Conservation (phyloP, 1,284 basidiomycete genomes). For the Xerocomus amazonicus region DNA sequence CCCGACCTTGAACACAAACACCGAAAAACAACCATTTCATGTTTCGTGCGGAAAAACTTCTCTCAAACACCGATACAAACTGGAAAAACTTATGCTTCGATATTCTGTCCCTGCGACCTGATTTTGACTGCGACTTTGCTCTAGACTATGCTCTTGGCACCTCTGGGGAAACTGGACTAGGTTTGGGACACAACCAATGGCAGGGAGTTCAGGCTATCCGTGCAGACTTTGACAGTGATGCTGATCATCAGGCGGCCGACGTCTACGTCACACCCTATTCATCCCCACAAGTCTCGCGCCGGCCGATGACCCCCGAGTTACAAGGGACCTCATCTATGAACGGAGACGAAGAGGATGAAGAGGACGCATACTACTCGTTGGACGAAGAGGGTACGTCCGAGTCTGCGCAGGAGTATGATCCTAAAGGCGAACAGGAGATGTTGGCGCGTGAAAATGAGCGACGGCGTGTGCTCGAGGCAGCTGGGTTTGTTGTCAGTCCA, state of each 20-base stretch:
- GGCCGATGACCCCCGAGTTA: slow-evolving; percentile 8
- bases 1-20: slow-evolving; percentile 2
- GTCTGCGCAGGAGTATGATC: slow-evolving; percentile 31
- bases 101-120: slow-evolving; percentile 5
- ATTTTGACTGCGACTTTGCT: slow-evolving; percentile 7
- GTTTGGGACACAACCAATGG: background rate
- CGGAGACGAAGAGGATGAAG: slow-evolving; percentile 37
- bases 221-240: slow-evolving; percentile 1
- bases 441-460: slow-evolving; percentile 71
- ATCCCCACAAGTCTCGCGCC: slow-evolving; percentile 16
- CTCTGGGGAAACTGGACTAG: background rate
- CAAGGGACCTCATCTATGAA: slow-evolving; percentile 15
- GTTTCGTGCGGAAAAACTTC: slow-evolving; percentile 2
- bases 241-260: slow-evolving; percentile 11
- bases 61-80: slow-evolving; percentile 14
- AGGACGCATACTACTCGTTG: slow-evolving; percentile 53
- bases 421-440: slow-evolving; percentile 41
- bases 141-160: slow-evolving; percentile 1
- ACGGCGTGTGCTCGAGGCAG: slow-evolving; percentile 79
- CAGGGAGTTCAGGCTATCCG: background rate
- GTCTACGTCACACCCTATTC: slow-evolving; percentile 25
- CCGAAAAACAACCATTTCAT: slow-evolving; percentile 2
- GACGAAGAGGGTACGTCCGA: slow-evolving; percentile 41
- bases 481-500: slow-evolving; percentile 75
- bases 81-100: slow-evolving; percentile 8